These are phyloP conservation scores for Panicum miliaceum DNA, from an alignment of 176 grass and related monocot genomes.

Conservation along the genomic window DNA sequence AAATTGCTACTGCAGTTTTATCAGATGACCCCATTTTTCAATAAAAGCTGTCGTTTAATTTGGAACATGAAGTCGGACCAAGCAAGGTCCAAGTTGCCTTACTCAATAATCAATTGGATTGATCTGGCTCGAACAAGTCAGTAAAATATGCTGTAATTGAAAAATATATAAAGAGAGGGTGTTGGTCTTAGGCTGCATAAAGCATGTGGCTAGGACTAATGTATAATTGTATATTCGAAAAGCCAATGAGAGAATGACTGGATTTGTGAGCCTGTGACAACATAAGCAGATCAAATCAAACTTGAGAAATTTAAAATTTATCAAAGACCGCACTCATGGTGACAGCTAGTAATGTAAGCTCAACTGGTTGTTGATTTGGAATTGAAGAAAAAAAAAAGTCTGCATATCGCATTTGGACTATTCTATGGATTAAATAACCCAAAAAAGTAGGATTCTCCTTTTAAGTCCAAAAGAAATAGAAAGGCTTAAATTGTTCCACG, in stretches of 20 bases:
- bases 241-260: neutral
- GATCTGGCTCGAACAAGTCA: neutral
- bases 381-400: neutral
- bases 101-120: constrained; percentile 32
- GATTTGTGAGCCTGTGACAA: neutral
- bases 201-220: neutral
- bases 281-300: constrained; percentile 29
- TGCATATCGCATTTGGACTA: neutral
- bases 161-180: constrained; percentile 37
- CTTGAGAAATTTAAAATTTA: neutral
- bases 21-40: neutral
- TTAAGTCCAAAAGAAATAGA: neutral
- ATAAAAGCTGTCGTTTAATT: neutral
- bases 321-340: too few relatives aligned
- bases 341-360: too few relatives aligned
- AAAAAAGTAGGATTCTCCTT: neutral
- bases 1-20: constrained; percentile 15
- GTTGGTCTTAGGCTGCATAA: constrained; percentile 12
- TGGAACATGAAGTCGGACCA: constrained; percentile 18
- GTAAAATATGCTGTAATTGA: neutral
- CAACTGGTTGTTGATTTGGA: constrained; percentile 7
- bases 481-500: neutral
- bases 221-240: constrained; percentile 16
- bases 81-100: constrained; percentile 10
- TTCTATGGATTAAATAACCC: neutral